Evolutionary conservation across 2,329 filamentous ascomycete genomes (phyloP), one percentile per base, ranked within the genome.

Genomic region (Paecilomyces sp.): DNA sequence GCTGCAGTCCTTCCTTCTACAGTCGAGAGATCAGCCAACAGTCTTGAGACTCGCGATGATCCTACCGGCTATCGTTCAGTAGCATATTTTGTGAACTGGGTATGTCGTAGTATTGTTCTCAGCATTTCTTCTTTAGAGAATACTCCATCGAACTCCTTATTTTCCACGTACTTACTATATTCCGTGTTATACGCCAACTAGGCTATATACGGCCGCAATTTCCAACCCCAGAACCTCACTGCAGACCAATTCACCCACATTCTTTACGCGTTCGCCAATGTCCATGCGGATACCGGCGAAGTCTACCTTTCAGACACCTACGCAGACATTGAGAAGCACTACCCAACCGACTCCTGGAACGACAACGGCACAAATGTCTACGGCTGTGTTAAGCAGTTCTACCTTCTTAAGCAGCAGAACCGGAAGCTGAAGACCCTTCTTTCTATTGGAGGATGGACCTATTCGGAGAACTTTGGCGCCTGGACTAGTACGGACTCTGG

Each of bases 251-350:
- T 97, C 51, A 97, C 92, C 0, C 93, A 97, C 70, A 77, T 97
- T 3, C 85, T 97, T 15, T 97, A 97, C 68, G 83, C 92, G 15
- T 97, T 97, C 76, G 93, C 91, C 70, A 95, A 97, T 72, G 85
- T 96, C 60, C 83, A 85, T 3, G 82, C 87, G 2, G 90, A 93
- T 2, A 85, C 83, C 33, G 93, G 93, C 56, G 90, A 95, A 75
- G 91, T 95, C 74, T 89, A 82, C 68, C 79, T 90, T 7, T 87
- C 84, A 1, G 90, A 94, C 67, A 75, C 79, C 1, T 92, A 83
- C 72, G 82, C 89, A 25, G 90, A 92, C 57, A 67, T 77, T 1
- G 79, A 91, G 57, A 90, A 88, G 68, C 87, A 86, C 68, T 92
- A 90, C 66, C 74, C 84, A 0, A 78, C 74, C 12, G 90, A 93